Base-by-base conservation (phyloP, 495 filamentous ascomycete genomes). In the Physcia stellaris region DNA sequence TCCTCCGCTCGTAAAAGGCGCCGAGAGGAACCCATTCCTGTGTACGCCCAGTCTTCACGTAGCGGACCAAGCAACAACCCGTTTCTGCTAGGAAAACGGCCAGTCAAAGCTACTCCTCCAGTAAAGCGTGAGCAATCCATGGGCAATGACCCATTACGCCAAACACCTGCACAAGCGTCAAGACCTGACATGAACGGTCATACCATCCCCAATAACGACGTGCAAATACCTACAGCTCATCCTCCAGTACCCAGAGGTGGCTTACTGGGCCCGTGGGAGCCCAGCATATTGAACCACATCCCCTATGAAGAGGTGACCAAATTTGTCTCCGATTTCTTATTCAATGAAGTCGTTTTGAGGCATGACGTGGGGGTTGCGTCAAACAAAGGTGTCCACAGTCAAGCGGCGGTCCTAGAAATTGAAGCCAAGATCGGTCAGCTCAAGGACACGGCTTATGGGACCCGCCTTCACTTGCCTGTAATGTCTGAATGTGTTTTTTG, bases 371-470 rank as follows among this genome's bases (percentile, higher is more conserved):
- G 52, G 9, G 55, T 61, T 10, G 63, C 54, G 13, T 53, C 60
- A 6, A 56, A 60, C 11, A 67, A 63, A 20, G 58, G 60, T 20
- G 66, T 68, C 42, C 58, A 71, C 4, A 67, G 68, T 18, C 72
- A 79, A 37, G 75, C 72, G 4, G 69, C 80, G n/a, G 68, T 84
- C 40, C 68, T 93, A 27, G 87, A 95, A 57, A 80, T 95, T 39
- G 87, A 95, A 59, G 87, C 85, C 6, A 95, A 94, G 55, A 56
- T 96, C 13, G 88, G 88, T 35, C 76, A 71, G 29, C 57, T 94
- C 12, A 70, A 93, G 28, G 77, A 86, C 49, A 75, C 68, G 55
- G 67, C 70, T 41, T 77, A 71, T 2, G 68, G 75, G 35, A 66
- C 78, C n/a, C 69, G 86, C 24, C 58, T 88, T 26, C 54, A 55